Evolutionary conservation across 2,329 filamentous ascomycete species (phyloP).

Genomic region (Alternaria panax): DNA sequence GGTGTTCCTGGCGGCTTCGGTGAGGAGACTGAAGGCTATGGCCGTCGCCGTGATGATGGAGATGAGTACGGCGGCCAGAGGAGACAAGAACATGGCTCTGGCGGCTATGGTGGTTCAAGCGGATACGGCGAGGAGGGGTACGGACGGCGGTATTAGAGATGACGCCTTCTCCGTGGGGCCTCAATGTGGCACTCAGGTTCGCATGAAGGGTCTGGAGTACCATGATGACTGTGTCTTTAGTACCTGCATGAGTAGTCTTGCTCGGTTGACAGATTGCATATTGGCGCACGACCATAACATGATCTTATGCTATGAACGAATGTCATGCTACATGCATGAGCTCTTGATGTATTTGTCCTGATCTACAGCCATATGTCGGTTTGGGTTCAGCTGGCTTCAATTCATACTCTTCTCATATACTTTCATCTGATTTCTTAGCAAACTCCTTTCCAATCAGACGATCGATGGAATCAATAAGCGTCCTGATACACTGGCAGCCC

Average conservation of each 20-base stretch:
- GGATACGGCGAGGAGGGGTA: conserved; percentile 31
- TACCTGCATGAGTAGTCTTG: background rate
- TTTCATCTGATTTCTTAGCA: background rate
- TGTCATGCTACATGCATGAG: background rate
- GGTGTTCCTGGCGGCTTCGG: conserved; percentile 23
- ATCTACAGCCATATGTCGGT: background rate
- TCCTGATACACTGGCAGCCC: background rate
- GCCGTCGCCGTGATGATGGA: conserved; percentile 20
- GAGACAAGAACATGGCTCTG: conserved; percentile 28
- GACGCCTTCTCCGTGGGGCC: background rate
- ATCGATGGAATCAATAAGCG: background rate
- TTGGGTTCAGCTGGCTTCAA: background rate
- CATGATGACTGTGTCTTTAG: conserved; percentile 2
- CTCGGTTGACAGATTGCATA: background rate
- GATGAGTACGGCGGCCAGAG: conserved; percentile 25
- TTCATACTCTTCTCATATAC: background rate
- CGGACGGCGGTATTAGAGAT: conserved; percentile 26
- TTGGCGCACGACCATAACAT: background rate
- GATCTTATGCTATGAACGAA: background rate
- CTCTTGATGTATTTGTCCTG: background rate
- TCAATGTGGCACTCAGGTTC: background rate
- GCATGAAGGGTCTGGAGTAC: conserved; percentile 2
- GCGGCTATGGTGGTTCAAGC: conserved; percentile 8
- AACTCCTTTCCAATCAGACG: background rate
- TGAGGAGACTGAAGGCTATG: conserved; percentile 18